A percentile compares a stretch with the other conserved stretches of the same genome.
Evolutionary conservation across 108 stramenopile species (phyloP).

Genomic region (Cyclotella baltica): DNA sequence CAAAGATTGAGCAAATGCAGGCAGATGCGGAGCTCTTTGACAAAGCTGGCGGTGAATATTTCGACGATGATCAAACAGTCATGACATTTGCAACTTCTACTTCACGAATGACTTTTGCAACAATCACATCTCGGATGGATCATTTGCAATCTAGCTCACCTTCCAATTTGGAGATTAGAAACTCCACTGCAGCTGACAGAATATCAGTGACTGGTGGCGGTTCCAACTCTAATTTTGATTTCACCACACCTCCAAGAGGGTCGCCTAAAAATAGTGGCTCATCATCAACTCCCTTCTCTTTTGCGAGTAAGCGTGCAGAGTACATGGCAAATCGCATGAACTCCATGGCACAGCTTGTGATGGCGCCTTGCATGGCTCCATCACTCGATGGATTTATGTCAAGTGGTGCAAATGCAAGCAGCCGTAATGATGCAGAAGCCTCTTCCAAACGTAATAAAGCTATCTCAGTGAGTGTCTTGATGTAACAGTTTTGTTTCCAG

Average conservation of each 20-base stretch:
- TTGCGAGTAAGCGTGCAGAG: slow-evolving; percentile 49
- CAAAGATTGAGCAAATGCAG: slow-evolving; percentile 78
- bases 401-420: slow-evolving; percentile 12
- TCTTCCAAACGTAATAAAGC: slow-evolving; percentile 3
- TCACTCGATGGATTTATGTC: slow-evolving; percentile 40
- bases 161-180: slow-evolving; percentile 33
- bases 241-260: slow-evolving; percentile 18
- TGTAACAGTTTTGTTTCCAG: not conserved
- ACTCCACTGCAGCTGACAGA: not conserved
- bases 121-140: slow-evolving; percentile 45
- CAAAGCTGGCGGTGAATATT: slow-evolving; percentile 36
- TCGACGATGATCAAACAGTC: slow-evolving; percentile 89
- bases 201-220: not conserved
- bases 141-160: slow-evolving; percentile 19
- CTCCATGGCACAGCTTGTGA: slow-evolving; percentile 77
- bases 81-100: slow-evolving; percentile 59
- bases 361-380: slow-evolving; percentile 88
- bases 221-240: slow-evolving; percentile 12
- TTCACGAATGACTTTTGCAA: slow-evolving; percentile 58
- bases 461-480: slow-evolving; percentile 1
- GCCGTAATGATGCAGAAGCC: not conserved
- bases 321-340: slow-evolving; percentile 74
- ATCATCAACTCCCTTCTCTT: slow-evolving; percentile 46
- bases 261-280: slow-evolving; percentile 10
- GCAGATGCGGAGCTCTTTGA: slow-evolving; percentile 77